Conservation (phyloP, 345 rosid species). For the Moricandia arvensis region DNA sequence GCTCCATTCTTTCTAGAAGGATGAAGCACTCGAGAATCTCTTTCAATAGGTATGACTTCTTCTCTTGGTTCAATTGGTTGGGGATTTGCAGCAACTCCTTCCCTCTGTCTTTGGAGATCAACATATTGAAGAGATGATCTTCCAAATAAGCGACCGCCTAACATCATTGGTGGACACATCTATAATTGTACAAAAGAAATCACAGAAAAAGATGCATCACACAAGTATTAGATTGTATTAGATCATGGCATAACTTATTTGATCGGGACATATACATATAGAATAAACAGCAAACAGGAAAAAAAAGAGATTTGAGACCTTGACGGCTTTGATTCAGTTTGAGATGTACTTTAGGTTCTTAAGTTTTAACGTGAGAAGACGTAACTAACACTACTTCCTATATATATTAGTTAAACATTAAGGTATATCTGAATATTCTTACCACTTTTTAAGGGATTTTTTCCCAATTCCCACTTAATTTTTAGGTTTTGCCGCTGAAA, state of each 20-base stretch:
- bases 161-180: neutral
- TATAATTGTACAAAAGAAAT: too few relatives aligned
- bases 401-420: neutral
- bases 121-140: too few relatives aligned
- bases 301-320: neutral
- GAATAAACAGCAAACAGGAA: neutral
- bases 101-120: neutral
- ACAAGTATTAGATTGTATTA: neutral
- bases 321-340: neutral
- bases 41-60: neutral
- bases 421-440: neutral
- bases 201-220: neutral
- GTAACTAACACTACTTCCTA: neutral
- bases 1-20: neutral
- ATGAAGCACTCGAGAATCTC: neutral
- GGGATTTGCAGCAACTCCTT: neutral
- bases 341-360: neutral
- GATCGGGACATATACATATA: too few relatives aligned
- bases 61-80: neutral
- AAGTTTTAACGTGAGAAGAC: neutral
- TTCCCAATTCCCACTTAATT: neutral
- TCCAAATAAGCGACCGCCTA: neutral
- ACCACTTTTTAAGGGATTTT: neutral
- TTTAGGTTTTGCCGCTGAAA: neutral
- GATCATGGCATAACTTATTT: neutral